These are phyloP conservation scores for Erigeron philadelphicus DNA, from an alignment of 140 eudicot species.

Conservation along the genomic window DNA sequence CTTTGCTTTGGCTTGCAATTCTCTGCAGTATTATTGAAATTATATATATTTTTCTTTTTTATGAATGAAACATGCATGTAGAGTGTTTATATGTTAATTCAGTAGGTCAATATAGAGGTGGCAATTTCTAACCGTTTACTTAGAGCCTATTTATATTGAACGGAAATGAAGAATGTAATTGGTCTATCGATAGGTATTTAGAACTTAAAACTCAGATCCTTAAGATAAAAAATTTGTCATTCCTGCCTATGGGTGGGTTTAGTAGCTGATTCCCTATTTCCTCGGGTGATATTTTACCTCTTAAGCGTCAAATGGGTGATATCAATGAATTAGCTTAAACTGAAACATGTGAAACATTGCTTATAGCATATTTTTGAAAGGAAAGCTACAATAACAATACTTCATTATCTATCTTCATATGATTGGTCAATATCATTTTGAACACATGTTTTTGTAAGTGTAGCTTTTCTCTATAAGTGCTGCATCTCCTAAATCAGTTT, in stretches of 20 bases:
- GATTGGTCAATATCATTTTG: too few species aligned
- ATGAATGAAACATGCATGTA: constrained; percentile 2
- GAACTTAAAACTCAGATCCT: background rate
- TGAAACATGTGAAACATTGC: background rate
- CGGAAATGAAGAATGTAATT: background rate
- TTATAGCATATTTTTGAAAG: background rate
- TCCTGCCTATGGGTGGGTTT: background rate
- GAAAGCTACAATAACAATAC: too few species aligned
- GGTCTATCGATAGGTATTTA: background rate
- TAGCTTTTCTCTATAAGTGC: too few species aligned
- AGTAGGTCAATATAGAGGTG: background rate
- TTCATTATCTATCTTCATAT: too few species aligned
- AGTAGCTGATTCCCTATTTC: background rate
- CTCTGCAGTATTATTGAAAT: constrained; percentile 39
- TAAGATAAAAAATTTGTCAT: background rate
- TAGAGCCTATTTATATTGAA: background rate
- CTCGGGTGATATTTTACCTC: background rate
- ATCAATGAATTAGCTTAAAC: background rate
- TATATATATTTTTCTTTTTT: background rate
- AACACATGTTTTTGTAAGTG: too few species aligned
- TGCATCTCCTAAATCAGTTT: too few species aligned
- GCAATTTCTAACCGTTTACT: background rate
- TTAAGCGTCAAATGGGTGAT: background rate
- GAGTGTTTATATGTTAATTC: background rate
- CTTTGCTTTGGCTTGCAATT: constrained; percentile 83